phyloP scores from a whole-genome alignment of 225 moss, liverwort and hornwort species.

The Physcomitrellopsis africana region DNA sequence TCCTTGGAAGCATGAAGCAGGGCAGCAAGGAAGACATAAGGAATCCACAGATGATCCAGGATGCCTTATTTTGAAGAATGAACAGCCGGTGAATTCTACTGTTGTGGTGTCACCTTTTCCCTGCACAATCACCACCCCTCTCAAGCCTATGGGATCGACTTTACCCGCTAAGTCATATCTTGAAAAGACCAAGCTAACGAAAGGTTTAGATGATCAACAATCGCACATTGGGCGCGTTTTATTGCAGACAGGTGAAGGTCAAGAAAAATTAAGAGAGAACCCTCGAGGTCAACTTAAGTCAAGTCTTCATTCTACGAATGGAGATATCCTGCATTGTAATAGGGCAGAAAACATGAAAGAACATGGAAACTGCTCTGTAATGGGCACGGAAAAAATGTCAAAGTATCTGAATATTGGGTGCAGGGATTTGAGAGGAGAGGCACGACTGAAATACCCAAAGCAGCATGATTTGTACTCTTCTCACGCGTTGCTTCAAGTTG shows the following conservation, averaged over 20 bases:
- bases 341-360: conserved; percentile 27
- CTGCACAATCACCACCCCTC: conserved; percentile 28
- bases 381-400: conserved; percentile 51
- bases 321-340: conserved; percentile 11
- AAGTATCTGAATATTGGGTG: conserved; percentile 58
- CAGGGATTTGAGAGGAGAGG: conserved; percentile 49
- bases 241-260: conserved; percentile 41
- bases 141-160: conserved; percentile 35
- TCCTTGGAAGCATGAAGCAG: conserved; percentile 36
- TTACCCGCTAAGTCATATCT: conserved; percentile 14
- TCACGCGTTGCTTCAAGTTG: conserved; percentile 49
- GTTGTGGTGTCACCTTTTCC: conserved; percentile 23
- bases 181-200: conserved; percentile 34
- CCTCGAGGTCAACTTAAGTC: not conserved
- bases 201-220: conserved; percentile 30
- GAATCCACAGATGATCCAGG: conserved; percentile 28
- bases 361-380: conserved; percentile 43
- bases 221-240: conserved; percentile 28
- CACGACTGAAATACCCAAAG: conserved; percentile 41
- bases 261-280: conserved; percentile 30
- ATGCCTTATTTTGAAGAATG: conserved; percentile 11
- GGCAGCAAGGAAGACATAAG: conserved; percentile 20
- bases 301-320: conserved; percentile 20
- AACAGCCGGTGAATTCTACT: conserved; percentile 16
- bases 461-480: conserved; percentile 61